Evolutionary conservation across 177 flowering plant species (phyloP).

Genomic region (Vitis hybrid): DNA sequence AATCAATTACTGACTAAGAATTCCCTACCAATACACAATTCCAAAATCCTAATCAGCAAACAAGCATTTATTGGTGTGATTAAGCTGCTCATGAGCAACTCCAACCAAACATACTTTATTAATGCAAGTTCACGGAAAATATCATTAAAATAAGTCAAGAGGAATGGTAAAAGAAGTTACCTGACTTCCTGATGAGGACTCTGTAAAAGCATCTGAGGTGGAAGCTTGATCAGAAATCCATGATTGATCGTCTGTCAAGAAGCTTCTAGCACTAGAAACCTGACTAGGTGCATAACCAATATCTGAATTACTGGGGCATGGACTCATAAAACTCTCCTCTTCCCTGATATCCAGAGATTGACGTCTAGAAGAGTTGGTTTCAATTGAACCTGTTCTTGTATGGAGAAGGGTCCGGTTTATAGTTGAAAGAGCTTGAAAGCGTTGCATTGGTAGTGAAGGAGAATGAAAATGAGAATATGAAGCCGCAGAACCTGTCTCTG

Average conservation of each 20-base stretch:
- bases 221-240: slow-evolving; percentile 48
- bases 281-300: slow-evolving; percentile 10
- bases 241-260: slow-evolving; percentile 27
- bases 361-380: slow-evolving; percentile 25
- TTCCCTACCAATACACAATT: too few relatives aligned
- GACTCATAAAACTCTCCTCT: slow-evolving; percentile 23
- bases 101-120: too few relatives aligned
- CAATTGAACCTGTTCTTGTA: slow-evolving; percentile 25
- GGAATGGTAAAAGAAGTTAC: slow-evolving; percentile 28
- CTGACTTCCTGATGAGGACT: slow-evolving; percentile 42
- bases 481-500: slow-evolving; percentile 29
- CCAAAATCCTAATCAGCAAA: too few relatives aligned
- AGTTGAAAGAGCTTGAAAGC: slow-evolving; percentile 55
- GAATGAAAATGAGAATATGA: slow-evolving; percentile 35
- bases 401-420: slow-evolving; percentile 39
- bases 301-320: slow-evolving; percentile 27
- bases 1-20: too few relatives aligned
- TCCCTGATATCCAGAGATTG: slow-evolving; percentile 28
- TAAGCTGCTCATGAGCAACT: too few relatives aligned
- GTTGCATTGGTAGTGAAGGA: slow-evolving; percentile 47
- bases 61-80: too few relatives aligned
- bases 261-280: slow-evolving; percentile 41
- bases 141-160: background rate
- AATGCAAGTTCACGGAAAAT: background rate
- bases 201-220: slow-evolving; percentile 27